Evolutionary conservation across 805 yeast genomes (phyloP), one percentile per base, ranked within the genome.

Genomic region (Starmerella sp.): DNA sequence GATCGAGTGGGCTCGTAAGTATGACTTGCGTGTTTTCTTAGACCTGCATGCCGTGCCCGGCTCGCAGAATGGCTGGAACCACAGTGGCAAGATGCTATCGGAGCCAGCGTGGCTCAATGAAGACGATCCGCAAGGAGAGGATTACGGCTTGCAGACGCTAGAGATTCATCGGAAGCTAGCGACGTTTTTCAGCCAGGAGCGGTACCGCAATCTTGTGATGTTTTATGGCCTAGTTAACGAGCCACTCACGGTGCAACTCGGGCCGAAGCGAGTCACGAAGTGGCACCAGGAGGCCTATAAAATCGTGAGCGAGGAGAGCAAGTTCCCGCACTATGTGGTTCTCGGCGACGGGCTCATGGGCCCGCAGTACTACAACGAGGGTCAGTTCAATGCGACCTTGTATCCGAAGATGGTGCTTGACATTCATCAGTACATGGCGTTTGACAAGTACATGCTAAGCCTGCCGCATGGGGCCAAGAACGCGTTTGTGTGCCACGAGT

Each of bases 341-440:
- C 75, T 84, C 59, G 95, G 86, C 52, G 96, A 88, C 66, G 95
- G 91, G 1, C 84, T 85, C 73, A 73, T 80, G 65, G 74, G 77
- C 8, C 68, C 73, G 38, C 71, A 76, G 52, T 77, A 78, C 67
- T 87, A 90, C 84, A 50, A 50, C 17, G 77, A 83, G 62, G 73
- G 76, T 58, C 74, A 76, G 56, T 71, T 83, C 60, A 71, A 74
- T 44, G 66, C 69, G 9, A 60, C 47, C 10, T 65, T 70, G 52
- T 75, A 70, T 63, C 82, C 84, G 76, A 80, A 81, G 61, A 82
- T 87, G 62, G 77, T 84, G 14, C 69, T 88, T 54, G 96, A 88
- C 66, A 87, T 86, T 67, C 96, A 88, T 67, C 90, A 86, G 68
- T 88, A 88, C 71, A 87, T 84, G 69, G 88, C 85, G 29, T 88